Evolutionary conservation across 2,329 filamentous ascomycete species (phyloP), one percentile per base, ranked within the genome.

Genomic region (Penicillium verrucosum): DNA sequence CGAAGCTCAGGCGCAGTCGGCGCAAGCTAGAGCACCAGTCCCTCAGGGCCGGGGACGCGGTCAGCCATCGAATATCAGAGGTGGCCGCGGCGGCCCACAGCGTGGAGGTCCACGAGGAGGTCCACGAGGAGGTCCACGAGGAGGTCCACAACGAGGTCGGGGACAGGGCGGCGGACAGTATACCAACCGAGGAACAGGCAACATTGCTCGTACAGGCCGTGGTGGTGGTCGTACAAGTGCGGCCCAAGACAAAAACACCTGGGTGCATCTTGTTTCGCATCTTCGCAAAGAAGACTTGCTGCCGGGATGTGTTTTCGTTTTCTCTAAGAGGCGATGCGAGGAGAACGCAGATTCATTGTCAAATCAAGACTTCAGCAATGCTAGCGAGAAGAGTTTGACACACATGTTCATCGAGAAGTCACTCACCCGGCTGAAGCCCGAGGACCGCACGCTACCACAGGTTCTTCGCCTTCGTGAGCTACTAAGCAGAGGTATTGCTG

Each of bases 341-440:
- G 92, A 97, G 70, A 99, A 97, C 71, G 94, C 94, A 0, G 91
- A 97, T 71, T 93, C 94, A 0, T 80, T 99, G 23, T 93, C 90
- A 60, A 97, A 97, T 69, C 88, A 96, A 64, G 94, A 99, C 70
- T 97, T 96, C 69, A 95, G 89, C 71, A 97, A 89, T 6, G 91
- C 92, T 0, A 83, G 87, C 3, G 94, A 99, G 77, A 97, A 97
- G 82, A 99, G 94, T 66, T 88, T 90, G 44, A 95, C 96, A 56
- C 93, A 99, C 72, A 97, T 97, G 89, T 93, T 92, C 36, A 92
- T 99, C 63, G 92, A 97, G 73, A 95, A 91, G 72, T 97, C 94
- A 0, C 85, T 99, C 57, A 92, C 93, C 29, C 85, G 94, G 51
- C 78, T 99, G 51, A 96, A 95, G 70, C 88, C 89, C 1, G 94